Base-by-base conservation (phyloP, 768 basidiomycete genomes). In the Sporobolomyces phaffii region DNA sequence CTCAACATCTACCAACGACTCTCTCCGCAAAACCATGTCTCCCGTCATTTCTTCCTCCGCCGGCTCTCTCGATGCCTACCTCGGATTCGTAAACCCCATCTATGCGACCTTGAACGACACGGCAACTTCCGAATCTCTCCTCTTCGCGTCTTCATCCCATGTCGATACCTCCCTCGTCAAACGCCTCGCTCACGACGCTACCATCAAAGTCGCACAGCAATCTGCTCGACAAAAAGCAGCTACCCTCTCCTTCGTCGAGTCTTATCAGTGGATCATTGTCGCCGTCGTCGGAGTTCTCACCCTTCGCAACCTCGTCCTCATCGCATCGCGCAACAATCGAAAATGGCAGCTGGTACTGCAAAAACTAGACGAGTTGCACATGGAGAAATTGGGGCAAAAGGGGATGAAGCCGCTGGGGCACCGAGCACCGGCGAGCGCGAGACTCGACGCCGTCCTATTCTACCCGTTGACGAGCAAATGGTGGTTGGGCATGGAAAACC, bases 221-320 rank as follows among this genome's bases (percentile, higher is more conserved):
- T 61, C 65, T 2, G 38, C 49, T 2, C 59, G 60, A n/a, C 65
- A 67, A 41, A 48, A 61, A 29, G 29, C 48, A 3, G 65, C 65
- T 22, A 51, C 60, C 31, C 51, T 56, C 53, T 8, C 52, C 11
- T 67, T 61, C 34, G 65, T 60, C n/a, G n/a, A 43, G 17, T 11
- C 47, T 5, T 67, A 67, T 41, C 65, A 67, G 43, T 67, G 36
- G 36, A 67, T 67, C 60, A 57, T 67, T 47, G 53, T 57, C 40
- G 52, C 7, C 17, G 28, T 56, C 52, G 65, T 66, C 38, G 65
- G 47, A 20, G 3, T 56, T 28, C 48, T 67, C 18, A 49, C 65
- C 1, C 5, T 67, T 15, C 65, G 65, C 17, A 40, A 67, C 48
- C 18, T 67, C 41, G 51, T 29, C 18, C 43, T 26, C 34, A 10